phyloP scores from a whole-genome alignment of 2,329 filamentous ascomycete genomes.

The Ophiosphaerella herpotricha region DNA sequence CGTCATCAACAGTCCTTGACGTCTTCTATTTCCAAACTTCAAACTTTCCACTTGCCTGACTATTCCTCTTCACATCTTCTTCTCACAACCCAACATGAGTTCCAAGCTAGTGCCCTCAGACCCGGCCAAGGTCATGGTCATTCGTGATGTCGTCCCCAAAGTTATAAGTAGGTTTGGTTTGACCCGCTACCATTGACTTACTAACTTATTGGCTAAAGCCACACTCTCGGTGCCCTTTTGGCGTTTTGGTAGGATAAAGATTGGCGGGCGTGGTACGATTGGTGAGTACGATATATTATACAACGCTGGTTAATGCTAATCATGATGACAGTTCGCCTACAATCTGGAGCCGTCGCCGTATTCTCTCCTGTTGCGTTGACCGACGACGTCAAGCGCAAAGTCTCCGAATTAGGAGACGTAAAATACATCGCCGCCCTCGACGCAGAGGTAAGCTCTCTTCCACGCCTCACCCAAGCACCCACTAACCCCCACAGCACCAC shows the following conservation, averaged over 20 bases:
- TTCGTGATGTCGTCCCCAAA: conserved; percentile 79
- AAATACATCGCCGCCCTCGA: conserved; percentile 87
- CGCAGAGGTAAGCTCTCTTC: conserved; percentile 60
- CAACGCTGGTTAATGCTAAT: conserved; percentile 12
- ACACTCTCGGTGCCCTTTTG: conserved; percentile 84
- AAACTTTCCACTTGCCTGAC: conserved; percentile 2
- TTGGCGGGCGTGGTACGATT: conserved; percentile 86
- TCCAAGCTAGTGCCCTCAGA: conserved; percentile 58
- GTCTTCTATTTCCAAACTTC: conserved; percentile 21
- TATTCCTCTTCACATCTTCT: neutral
- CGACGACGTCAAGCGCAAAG: conserved; percentile 68
- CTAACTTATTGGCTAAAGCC: conserved; percentile 23
- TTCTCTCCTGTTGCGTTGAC: conserved; percentile 93
- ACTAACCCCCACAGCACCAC: conserved; percentile 67
- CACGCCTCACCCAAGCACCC: neutral
- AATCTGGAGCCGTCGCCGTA: conserved; percentile 77
- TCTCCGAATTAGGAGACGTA: conserved; percentile 66
- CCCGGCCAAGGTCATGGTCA: conserved; percentile 85
- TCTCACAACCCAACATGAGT: conserved; percentile 31
- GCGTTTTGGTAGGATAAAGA: conserved; percentile 76
- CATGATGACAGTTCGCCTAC: conserved; percentile 68
- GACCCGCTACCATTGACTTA: no score
- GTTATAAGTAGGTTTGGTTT: conserved; percentile 51
- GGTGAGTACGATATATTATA: conserved; percentile 56
- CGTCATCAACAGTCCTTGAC: conserved; percentile 29